These are phyloP conservation scores for Penicillium pulvis DNA, from an alignment of 495 filamentous ascomycete species.

Conservation along the genomic window DNA sequence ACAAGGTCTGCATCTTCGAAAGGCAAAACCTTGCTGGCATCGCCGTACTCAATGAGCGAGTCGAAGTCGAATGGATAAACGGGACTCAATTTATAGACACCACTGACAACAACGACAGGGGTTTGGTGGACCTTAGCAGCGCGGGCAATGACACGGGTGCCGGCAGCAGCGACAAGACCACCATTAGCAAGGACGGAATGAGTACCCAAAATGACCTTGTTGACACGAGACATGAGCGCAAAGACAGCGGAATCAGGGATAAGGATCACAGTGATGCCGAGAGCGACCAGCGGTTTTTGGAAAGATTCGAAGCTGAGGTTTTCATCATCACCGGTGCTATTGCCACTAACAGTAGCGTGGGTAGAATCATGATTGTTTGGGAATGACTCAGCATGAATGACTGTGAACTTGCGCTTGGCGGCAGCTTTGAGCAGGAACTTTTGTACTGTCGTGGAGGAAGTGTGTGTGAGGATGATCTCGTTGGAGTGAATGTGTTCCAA, in stretches of 20 bases:
- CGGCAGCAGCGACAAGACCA: conserved; percentile 76
- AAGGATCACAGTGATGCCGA: conserved; percentile 77
- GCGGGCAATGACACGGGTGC: conserved; percentile 74
- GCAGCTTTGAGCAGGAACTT: conserved; percentile 84
- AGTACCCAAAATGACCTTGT: conserved; percentile 88
- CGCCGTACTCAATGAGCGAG: conserved; percentile 77
- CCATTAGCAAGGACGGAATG: conserved; percentile 86
- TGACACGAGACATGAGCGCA: conserved; percentile 89
- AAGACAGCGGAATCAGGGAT: conserved; percentile 84
- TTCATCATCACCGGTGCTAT: conserved; percentile 43
- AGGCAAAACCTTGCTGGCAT: conserved; percentile 68
- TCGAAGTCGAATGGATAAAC: conserved; percentile 81
- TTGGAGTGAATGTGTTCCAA: conserved; percentile 88
- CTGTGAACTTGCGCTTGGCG: conserved; percentile 82
- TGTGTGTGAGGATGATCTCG: conserved; percentile 85
- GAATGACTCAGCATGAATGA: conserved; percentile 74
- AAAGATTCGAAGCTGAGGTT: conserved; percentile 58
- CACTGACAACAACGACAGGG: conserved; percentile 80
- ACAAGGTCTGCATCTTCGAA: conserved; percentile 76
- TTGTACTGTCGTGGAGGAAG: conserved; percentile 78
- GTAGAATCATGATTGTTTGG: conserved; percentile 67
- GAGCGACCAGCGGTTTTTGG: conserved; percentile 71
- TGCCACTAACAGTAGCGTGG: conserved; percentile 60
- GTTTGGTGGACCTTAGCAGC: conserved; percentile 79
- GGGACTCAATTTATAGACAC: conserved; percentile 88